Percentiles rank a stretch among this genome's conserved stretches.
Conservation (phyloP, 176 grass and related monocot genomes). For the Carex scoparia region DNA sequence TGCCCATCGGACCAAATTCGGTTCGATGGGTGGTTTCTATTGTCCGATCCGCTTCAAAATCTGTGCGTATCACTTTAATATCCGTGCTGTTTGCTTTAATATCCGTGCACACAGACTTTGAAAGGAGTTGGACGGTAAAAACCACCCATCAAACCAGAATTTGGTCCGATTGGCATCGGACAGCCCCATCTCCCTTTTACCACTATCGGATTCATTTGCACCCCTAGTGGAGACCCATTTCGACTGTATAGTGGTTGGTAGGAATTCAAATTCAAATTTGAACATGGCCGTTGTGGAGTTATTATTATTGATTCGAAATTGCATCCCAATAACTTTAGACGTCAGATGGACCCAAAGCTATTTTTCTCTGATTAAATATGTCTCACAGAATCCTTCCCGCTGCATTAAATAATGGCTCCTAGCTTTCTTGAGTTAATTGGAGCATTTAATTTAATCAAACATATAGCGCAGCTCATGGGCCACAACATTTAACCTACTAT, state of each 20-base stretch:
- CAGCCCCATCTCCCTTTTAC: no score
- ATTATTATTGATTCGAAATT: not conserved
- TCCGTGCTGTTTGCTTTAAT: no score
- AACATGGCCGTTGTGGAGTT: not conserved
- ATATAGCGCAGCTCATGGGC: not conserved
- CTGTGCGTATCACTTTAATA: no score
- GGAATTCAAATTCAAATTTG: constrained; percentile 13
- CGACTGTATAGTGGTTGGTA: not conserved
- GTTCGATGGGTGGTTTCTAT: no score
- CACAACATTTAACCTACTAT: not conserved
- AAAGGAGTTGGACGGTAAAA: no score
- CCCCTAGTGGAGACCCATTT: not conserved
- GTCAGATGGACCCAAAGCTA: not conserved
- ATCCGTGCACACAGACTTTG: no score
- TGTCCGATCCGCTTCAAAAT: no score
- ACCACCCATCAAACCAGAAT: no score
- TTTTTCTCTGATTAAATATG: constrained; percentile 3
- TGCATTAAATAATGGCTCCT: constrained; percentile 1
- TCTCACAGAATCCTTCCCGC: not conserved
- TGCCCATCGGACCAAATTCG: no score
- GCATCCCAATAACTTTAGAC: not conserved
- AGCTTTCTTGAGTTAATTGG: not conserved
- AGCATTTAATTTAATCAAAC: constrained; percentile 11
- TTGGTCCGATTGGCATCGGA: no score
- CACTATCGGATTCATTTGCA: no score